Base-by-base conservation (phyloP, 441 rosid species). In the Kokia cookei region DNA sequence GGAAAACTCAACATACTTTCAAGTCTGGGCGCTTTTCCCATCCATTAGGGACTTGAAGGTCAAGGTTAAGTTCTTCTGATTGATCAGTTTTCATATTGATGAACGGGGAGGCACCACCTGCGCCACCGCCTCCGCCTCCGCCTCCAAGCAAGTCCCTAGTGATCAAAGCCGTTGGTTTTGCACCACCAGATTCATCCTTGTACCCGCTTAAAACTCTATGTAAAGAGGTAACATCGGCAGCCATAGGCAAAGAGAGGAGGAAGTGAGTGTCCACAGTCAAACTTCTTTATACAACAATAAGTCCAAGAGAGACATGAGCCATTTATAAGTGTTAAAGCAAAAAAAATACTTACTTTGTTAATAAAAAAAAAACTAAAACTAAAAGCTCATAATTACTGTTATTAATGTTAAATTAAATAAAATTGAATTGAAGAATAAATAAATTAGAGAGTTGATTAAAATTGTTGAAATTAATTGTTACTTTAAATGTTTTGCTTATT, bases 21-120 rank as follows among this genome's bases (percentile, higher is more conserved):
- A 93, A 79, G 74, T 94, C 97, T n/a, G 93, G 86, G 35, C 92
- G 90, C 73, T 93, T 94, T 76, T 94, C 98, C 90, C 93, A 94
- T 45, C 99, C 99, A 24, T 42, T 54, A 15, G 99, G 98, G 19
- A 93, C 98, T 66, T 91, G 86, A 12, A 89, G 79, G 65, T 94
- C 98, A 55, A 94, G 91, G 89, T 94, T 96, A 71, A 93, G 83
- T 72, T 93, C 96, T 17, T 85, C 88, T 2, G 85, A 86, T 51
- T 84, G 84, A 22, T 77, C 77, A 13, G 19, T 40, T 55, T 37
- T 53, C 43, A 55, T 24, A n/a, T 5, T 29, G 19, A 65, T 65
- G 17, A 69, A 32, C 48, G 29, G 12, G 53, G 71, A 66, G 32
- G 78, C 78, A 40, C 78, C 74, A 55, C 53, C 12, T 0, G 71